Evolutionary conservation across 768 basidiomycete species (phyloP), one percentile per base, ranked within the genome.

Genomic region (Krasilnikovozyma curviuscula): DNA sequence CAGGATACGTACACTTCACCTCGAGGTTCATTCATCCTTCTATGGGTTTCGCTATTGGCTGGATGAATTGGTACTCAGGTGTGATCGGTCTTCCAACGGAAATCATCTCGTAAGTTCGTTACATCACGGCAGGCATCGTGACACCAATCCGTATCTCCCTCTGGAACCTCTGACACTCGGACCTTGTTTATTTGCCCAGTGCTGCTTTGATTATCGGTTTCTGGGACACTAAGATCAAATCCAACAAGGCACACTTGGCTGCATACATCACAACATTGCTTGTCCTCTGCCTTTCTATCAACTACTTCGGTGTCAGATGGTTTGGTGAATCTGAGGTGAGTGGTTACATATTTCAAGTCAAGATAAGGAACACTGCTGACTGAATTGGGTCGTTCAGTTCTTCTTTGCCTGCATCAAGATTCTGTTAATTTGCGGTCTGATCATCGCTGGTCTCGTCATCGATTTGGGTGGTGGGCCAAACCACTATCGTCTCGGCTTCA

Each of bases 21-120:
- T n/a, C n/a, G n/a, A n/a, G n/a, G n/a, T n/a, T n/a, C n/a, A n/a
- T n/a, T n/a, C n/a, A n/a, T n/a, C n/a, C n/a, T n/a, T n/a, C n/a
- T n/a, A n/a, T n/a, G n/a, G n/a, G n/a, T n/a, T n/a, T n/a, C n/a
- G n/a, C n/a, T n/a, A n/a, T n/a, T n/a, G n/a, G n/a, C n/a, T n/a
- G n/a, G n/a, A 63, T 62, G 52, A 29, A 30, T 21, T 56, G 49
- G 44, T 69, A 69, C 58, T 59, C 68, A 60, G 66, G 66, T 62
- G 54, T 63, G 25, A 67, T 67, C 54, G 60, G 64, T 41, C 55
- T 62, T 28, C 65, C 67, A 10, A 65, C 60, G 35, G 66, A 68
- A 50, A 53, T 62, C 32, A 57, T 60, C 8, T 60, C 61, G 5
- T n/a, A n/a, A n/a, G n/a, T n/a, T n/a, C n/a, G n/a, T n/a, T n/a